phyloP scores from a whole-genome alignment of 768 basidiomycete genomes.

The Mycena olivaceomarginata region DNA sequence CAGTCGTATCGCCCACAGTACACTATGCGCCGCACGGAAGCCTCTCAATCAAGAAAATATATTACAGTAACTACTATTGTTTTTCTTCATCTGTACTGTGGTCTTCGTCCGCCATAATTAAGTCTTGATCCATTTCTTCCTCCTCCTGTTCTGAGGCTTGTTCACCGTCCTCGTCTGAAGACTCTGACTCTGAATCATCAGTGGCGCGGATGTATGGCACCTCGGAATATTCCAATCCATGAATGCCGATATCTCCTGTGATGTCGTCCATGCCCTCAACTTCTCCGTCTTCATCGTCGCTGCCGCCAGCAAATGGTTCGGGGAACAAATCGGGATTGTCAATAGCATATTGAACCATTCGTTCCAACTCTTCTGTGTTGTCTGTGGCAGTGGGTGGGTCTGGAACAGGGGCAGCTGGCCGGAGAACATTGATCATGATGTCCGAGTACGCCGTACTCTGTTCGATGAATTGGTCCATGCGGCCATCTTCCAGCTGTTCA shows the following conservation, averaged over 20 bases:
- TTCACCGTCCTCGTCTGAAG: not conserved
- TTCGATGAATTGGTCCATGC: slow-evolving; percentile 20
- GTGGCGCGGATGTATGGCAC: not conserved
- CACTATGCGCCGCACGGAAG: not conserved
- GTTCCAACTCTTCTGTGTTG: not conserved
- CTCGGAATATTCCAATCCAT: slow-evolving; percentile 15
- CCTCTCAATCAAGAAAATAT: slow-evolving; percentile 5
- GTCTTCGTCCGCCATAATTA: not conserved
- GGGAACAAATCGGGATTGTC: slow-evolving; percentile 1
- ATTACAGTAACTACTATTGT: not conserved
- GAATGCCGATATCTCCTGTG: not conserved
- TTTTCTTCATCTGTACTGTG: slow-evolving; percentile 10
- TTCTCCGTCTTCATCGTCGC: slow-evolving; percentile 1
- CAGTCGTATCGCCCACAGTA: slow-evolving; percentile 14
- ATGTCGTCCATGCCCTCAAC: not conserved
- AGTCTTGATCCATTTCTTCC: not conserved
- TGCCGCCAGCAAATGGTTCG: not conserved
- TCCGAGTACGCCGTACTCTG: slow-evolving; percentile 31
- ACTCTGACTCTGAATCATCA: not conserved
- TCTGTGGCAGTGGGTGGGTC: not conserved
- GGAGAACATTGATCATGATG: slow-evolving; percentile 24
- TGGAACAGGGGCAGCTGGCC: not conserved
- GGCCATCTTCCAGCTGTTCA: slow-evolving; percentile 19
- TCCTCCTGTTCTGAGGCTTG: not conserved
- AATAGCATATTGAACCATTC: not conserved